Base-by-base conservation (phyloP, 2,329 filamentous ascomycete species). In the Colletotrichum filicis region DNA sequence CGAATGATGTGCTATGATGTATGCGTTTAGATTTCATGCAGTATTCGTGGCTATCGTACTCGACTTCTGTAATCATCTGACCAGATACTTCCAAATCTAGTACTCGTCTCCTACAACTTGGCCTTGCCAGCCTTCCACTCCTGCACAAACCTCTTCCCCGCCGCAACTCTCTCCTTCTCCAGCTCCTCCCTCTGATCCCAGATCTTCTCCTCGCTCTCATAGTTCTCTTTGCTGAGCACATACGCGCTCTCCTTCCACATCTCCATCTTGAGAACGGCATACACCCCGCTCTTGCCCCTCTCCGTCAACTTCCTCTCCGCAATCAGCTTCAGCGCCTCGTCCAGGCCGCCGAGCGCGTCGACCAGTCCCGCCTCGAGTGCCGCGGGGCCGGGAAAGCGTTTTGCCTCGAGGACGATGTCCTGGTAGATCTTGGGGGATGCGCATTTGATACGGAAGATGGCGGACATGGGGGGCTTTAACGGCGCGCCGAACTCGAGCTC, bases 401-500 rank as follows among this genome's bases (percentile, higher is more conserved):
- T 88, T 5, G 92, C 93, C 81, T 95, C 94, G n/a, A 97, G 87
- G 7, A 94, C 89, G 75, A 96, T 83, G 55, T 85, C 84, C 46
- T 93, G 87, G 79, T 92, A 93, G 0, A 87, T 86, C 1, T 86
- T 81, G 9, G 87, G 81, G 0, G 87, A 77, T 3, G 92, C 80
- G 69, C 72, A 74, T 82, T 96, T 97, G 76, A 92, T 84, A 16
- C 93, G 87, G 85, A 97, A 96, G 75, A 97, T 89, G 61, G 87
- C 86, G 66, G 89, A 89, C 93, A 97, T 95, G 72, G 93, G 87
- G 3, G 93, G 88, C 76, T 91, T 89, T 46, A 97, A 88, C n/a
- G 92, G 90, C 1, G 92, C 92, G 64, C 94, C 94, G 74, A 97
- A 93, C 76, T 95, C 91, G 16, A 97, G 86, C 84, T 97, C 94